Conservation (phyloP, 2,329 filamentous ascomycete genomes). For the Dactylellina haptotyla region DNA sequence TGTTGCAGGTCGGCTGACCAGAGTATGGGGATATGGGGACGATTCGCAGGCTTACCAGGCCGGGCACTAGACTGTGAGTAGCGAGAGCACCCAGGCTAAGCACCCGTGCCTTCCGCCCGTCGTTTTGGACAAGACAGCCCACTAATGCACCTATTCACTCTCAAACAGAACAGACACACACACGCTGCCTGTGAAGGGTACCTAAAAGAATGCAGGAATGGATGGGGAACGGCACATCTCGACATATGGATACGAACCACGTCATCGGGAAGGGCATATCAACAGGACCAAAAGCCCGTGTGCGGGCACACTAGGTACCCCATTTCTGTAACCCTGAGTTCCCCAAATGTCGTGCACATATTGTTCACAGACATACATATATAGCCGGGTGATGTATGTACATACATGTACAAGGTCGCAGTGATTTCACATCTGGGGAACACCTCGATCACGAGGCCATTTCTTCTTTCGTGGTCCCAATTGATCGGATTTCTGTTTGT, state of each 20-base stretch:
- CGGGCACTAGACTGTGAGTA: constrained; percentile 17
- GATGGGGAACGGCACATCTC: constrained; percentile 30
- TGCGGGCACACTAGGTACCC: constrained; percentile 3
- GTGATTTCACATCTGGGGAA: constrained; percentile 51
- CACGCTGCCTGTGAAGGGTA: not conserved
- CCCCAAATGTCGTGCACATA: constrained; percentile 32
- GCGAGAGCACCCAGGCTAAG: constrained; percentile 25
- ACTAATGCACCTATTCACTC: constrained; percentile 35
- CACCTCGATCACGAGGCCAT: constrained; percentile 45
- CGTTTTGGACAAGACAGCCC: constrained; percentile 43
- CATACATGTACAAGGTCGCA: constrained; percentile 46
- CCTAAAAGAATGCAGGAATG: constrained; percentile 24
- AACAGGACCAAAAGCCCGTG: not conserved
- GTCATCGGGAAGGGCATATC: constrained; percentile 42
- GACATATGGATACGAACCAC: constrained; percentile 50
- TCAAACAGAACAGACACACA: not conserved
- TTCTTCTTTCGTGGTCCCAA: constrained; percentile 50
- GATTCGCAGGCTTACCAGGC: not conserved
- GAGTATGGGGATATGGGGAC: constrained; percentile 18
- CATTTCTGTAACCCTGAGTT: constrained; percentile 5
- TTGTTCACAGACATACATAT: constrained; percentile 36
- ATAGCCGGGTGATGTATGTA: too few relatives aligned
- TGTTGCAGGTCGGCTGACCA: constrained; percentile 43
- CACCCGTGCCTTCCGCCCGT: constrained; percentile 53
- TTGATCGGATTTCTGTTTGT: constrained; percentile 46